phyloP scores from a whole-genome alignment of 371 early-diverging fungal genomes.

The Haplosporangium sp. region DNA sequence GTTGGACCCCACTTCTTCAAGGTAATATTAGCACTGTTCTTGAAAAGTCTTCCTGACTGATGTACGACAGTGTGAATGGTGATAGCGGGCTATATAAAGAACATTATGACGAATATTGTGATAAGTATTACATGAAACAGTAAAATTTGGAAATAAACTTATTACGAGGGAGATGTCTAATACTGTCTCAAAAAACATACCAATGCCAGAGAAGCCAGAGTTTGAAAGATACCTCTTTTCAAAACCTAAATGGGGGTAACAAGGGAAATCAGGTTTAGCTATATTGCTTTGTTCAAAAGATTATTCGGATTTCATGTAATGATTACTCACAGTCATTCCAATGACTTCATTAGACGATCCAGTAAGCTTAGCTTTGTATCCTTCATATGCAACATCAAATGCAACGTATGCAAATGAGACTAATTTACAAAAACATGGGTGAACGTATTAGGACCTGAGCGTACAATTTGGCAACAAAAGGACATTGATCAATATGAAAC shows the following conservation, averaged over 20 bases:
- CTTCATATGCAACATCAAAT: conserved; percentile 77
- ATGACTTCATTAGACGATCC: conserved; percentile 61
- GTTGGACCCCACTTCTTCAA: conserved; percentile 78
- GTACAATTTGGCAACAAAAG: neutral
- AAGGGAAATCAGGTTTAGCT: too few species aligned
- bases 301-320: neutral
- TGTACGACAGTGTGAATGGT: conserved; percentile 84
- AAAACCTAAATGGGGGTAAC: conserved; percentile 40
- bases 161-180: too few species aligned
- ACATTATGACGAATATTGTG: neutral
- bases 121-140: neutral
- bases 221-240: conserved; percentile 79
- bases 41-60: conserved; percentile 69
- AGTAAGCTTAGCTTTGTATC: conserved; percentile 71
- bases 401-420: conserved; percentile 74
- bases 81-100: conserved; percentile 64
- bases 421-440: neutral
- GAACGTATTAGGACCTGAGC: neutral
- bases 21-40: conserved; percentile 62
- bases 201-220: conserved; percentile 76
- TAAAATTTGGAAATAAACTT: neutral
- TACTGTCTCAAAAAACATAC: conserved; percentile 7
- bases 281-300: neutral
- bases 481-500: neutral
- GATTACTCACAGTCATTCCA: conserved; percentile 58